Evolutionary conservation across 768 basidiomycete genomes (phyloP).

Genomic region (Phlegmacium glaucopus): DNA sequence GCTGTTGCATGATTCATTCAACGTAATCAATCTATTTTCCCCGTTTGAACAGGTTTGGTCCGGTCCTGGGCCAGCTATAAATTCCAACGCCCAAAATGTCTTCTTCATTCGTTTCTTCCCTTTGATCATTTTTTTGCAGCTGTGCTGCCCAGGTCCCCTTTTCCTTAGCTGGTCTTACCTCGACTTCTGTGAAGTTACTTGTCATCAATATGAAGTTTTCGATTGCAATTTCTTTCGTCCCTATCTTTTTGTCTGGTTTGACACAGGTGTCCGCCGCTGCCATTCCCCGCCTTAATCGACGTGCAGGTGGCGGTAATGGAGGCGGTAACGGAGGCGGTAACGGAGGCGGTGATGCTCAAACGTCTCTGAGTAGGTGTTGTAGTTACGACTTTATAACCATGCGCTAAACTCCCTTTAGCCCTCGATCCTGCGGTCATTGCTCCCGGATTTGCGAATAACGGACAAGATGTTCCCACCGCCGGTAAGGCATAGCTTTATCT

Average conservation of each 20-base stretch:
- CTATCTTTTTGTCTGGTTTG: conserved; percentile 38
- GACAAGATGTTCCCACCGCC: conserved; percentile 35
- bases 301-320: conserved; percentile 16
- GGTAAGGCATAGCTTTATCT: conserved; percentile 18
- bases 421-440: conserved; percentile 50
- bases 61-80: no score
- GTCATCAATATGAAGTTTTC: conserved; percentile 49
- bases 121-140: conserved; percentile 39
- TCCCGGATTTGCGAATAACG: conserved; percentile 44
- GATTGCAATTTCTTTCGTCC: conserved; percentile 33
- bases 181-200: conserved; percentile 46
- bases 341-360: conserved; percentile 38
- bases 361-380: conserved; percentile 33
- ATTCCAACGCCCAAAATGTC: conserved; percentile 2
- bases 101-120: conserved; percentile 10
- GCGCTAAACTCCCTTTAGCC: conserved; percentile 24
- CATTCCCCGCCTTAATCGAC: conserved; percentile 19
- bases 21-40: no score
- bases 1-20: no score
- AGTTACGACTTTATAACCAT: not conserved
- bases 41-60: no score
- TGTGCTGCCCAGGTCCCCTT: conserved; percentile 43
- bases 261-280: conserved; percentile 32
- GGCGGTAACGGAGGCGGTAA: conserved; percentile 16
- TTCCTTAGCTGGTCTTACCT: conserved; percentile 18